A percentile compares a stretch with the other conserved stretches of the same genome.
phyloP scores from a whole-genome alignment of 352 stramenopile genomes.

The Globisporangium spinosum region DNA sequence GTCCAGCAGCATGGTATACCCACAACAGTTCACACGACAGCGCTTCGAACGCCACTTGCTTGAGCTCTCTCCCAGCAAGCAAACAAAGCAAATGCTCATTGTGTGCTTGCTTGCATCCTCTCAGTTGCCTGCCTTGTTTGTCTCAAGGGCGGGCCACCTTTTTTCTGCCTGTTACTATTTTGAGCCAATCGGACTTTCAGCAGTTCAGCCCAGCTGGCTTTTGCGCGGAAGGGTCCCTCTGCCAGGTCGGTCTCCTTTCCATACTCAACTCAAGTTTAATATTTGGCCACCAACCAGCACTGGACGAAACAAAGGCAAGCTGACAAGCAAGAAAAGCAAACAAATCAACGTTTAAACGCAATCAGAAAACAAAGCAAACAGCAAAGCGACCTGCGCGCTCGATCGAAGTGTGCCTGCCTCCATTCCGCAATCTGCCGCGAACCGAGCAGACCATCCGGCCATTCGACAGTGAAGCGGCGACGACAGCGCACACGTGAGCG shows the following conservation, averaged over 20 bases:
- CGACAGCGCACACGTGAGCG: neutral
- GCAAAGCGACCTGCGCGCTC: neutral
- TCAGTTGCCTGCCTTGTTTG: neutral
- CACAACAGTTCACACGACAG: neutral
- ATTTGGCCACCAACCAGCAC: neutral
- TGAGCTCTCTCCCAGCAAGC: neutral
- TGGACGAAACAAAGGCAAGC: neutral
- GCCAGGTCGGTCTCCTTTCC: neutral
- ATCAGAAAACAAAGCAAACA: neutral
- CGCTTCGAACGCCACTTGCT: neutral
- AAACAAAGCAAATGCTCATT: neutral
- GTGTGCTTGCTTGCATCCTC: neutral
- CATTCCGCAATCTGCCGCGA: conserved; percentile 1
- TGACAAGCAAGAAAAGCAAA: neutral
- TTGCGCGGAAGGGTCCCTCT: neutral
- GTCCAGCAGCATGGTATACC: neutral
- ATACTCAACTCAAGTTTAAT: neutral
- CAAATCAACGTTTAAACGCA: neutral
- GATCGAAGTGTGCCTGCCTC: neutral
- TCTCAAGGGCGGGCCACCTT: neutral
- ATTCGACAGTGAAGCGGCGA: neutral
- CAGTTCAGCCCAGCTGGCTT: neutral
- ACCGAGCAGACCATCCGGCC: neutral
- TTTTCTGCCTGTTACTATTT: neutral
- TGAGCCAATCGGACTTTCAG: neutral